Evolutionary conservation across 305 asterid species (phyloP).

Genomic region (Ilex paraguariensis): DNA sequence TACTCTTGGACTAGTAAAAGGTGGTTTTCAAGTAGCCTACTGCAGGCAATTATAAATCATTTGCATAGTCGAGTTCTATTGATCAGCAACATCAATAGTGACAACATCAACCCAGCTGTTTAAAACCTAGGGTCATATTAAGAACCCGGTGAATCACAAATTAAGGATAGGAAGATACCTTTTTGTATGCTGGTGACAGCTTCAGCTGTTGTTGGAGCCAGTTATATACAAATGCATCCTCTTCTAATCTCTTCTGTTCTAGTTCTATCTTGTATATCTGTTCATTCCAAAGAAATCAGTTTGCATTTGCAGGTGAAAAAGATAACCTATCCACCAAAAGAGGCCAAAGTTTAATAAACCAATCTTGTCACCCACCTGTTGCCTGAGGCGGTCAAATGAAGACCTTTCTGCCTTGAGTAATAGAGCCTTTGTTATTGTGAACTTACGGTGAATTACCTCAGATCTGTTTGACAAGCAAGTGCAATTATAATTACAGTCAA

Average conservation of each 20-base stretch:
- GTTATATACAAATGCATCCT: slow-evolving; percentile 75
- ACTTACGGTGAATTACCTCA: slow-evolving; percentile 56
- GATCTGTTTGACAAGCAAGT: slow-evolving; percentile 38
- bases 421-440: slow-evolving; percentile 69
- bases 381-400: slow-evolving; percentile 65
- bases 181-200: slow-evolving; percentile 74
- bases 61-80: too few species aligned
- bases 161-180: slow-evolving; percentile 27
- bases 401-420: slow-evolving; percentile 73
- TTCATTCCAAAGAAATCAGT: slow-evolving; percentile 4
- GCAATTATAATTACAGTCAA: too few species aligned
- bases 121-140: not conserved
- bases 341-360: slow-evolving; percentile 3
- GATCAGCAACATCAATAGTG: not conserved
- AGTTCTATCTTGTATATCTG: slow-evolving; percentile 70
- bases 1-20: too few species aligned
- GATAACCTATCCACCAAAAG: slow-evolving; percentile 2
- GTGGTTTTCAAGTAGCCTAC: not conserved
- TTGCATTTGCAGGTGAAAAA: slow-evolving; percentile 6
- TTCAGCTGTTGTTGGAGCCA: slow-evolving; percentile 85
- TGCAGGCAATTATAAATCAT: not conserved
- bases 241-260: slow-evolving; percentile 80
- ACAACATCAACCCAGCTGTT: not conserved
- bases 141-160: not conserved
- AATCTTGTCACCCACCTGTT: slow-evolving; percentile 49